phyloP scores from a whole-genome alignment of 78 protist genomes.

The Dictyostelium brefeldianum region DNA sequence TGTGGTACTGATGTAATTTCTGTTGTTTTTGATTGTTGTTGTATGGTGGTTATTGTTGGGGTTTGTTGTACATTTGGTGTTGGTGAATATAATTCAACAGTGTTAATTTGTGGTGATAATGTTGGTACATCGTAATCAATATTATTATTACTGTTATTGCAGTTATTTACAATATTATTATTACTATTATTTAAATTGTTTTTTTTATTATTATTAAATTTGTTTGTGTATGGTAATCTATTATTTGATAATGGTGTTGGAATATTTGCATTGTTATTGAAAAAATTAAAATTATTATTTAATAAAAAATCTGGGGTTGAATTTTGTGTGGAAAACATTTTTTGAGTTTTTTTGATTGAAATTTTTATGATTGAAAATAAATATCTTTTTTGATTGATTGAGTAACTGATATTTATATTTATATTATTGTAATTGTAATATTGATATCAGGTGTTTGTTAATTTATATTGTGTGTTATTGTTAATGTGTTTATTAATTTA shows the following conservation, averaged over 20 bases:
- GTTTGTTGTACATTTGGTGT: not conserved
- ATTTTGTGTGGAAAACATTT: too few species aligned
- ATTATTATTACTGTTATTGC: not conserved
- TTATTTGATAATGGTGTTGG: not conserved
- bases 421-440: too few species aligned
- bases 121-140: conserved; percentile 1
- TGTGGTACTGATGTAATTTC: conserved; percentile 30
- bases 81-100: not conserved
- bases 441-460: too few species aligned
- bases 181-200: not conserved
- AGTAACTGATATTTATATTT: too few species aligned
- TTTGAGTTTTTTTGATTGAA: too few species aligned
- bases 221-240: not conserved
- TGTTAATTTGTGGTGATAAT: not conserved
- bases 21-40: not conserved
- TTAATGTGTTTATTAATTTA: too few species aligned
- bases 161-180: not conserved
- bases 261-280: conserved; percentile 13
- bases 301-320: conserved; percentile 4
- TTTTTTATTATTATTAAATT: not conserved
- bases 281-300: conserved; percentile 12
- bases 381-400: too few species aligned
- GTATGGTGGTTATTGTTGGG: not conserved
- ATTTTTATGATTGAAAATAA: too few species aligned
- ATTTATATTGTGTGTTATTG: too few species aligned